Base-by-base conservation (phyloP, 805 yeast species). In the Kodamaea kakaduensis region DNA sequence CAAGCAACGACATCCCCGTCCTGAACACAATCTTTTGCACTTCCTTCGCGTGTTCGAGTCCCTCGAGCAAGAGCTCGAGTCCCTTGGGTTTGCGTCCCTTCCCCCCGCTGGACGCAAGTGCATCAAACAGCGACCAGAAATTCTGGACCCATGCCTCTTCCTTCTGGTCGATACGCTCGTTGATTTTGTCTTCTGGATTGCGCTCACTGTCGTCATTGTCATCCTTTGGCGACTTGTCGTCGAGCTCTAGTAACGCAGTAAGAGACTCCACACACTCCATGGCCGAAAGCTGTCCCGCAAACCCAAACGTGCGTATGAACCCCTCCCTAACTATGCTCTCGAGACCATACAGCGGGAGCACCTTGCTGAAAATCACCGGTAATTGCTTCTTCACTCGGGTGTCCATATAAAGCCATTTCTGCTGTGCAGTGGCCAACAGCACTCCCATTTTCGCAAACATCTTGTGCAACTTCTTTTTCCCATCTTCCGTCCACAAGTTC, bases 361-460 rank as follows among this genome's bases (percentile, higher is more conserved):
- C 84, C 46, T 77, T 78, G 41, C 68, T 73, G 51, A 93, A 83
- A 15, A 85, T 80, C 9, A 67, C 54, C 15, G 82, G 81, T 16
- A 93, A 62, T 42, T 78, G 81, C 38, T 80, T 77, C 55, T 93
- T 94, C 34, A 90, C 67, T 7, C 73, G 71, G 24, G 84, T 75
- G 53, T 87, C 93, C 80, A 90, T 77, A 55, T 90, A 94, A 17
- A 82, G 69, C 97, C 97, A 93, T 37, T 79, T 79, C 56, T 93
- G 96, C 50, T 81, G 83, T 0, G 97, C 93, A n/a, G 82, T 80
- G 5, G 78, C 81, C 31, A 93, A 66, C 0, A 96, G 81, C 5
- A 93, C 82, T 6, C 98, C 98, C 96, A 94, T 93, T 48, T 84
- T 77, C 1, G 98, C 98, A 63, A 93, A 86, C 75, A 93, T 72